Conservation (phyloP, 2,329 filamentous ascomycete genomes). For the Ophiostoma sp. region DNA sequence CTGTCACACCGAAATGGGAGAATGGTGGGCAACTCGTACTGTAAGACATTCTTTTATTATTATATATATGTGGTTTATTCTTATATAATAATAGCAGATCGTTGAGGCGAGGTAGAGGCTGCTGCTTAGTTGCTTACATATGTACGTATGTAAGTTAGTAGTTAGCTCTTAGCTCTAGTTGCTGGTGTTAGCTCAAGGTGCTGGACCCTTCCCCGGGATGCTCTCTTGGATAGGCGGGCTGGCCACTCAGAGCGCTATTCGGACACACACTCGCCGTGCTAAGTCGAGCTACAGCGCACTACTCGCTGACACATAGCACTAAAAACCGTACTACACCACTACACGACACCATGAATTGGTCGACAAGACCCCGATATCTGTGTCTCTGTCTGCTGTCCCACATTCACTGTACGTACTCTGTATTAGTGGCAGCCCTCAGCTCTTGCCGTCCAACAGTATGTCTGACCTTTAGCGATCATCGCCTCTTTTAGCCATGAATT, state of each 20-base stretch:
- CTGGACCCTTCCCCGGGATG: neutral
- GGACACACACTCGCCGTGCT: neutral
- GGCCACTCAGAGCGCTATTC: neutral
- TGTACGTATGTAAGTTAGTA: neutral
- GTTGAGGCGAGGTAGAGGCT: neutral
- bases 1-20: neutral
- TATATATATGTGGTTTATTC: neutral
- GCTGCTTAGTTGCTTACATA: neutral
- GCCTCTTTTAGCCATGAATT: neutral
- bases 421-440: neutral
- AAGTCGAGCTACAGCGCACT: neutral
- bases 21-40: neutral
- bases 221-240: neutral
- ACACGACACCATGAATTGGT: slow-evolving; percentile 5
- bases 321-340: neutral
- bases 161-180: neutral
- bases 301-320: neutral
- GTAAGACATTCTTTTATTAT: neutral
- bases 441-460: neutral
- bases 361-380: neutral
- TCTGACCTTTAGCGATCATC: neutral
- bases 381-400: neutral
- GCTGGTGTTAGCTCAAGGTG: neutral
- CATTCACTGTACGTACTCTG: neutral
- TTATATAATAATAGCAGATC: neutral